phyloP scores from a whole-genome alignment of 129 eudicot genomes.

The Ambrosia artemisiifolia region DNA sequence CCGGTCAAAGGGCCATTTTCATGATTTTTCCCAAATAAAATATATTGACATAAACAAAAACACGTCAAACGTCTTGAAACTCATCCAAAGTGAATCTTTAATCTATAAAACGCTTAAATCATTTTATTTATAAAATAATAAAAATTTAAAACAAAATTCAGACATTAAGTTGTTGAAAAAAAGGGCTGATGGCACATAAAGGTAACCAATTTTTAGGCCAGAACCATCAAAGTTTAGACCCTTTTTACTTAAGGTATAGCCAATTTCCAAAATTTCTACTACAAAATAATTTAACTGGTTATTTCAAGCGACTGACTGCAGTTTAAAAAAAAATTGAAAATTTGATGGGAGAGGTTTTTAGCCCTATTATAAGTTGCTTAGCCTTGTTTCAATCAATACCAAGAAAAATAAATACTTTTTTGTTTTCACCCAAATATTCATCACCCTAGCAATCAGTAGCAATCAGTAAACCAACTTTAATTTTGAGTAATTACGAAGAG shows the following conservation, averaged over 20 bases:
- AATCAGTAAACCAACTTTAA: too few species aligned
- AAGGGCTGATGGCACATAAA: background rate
- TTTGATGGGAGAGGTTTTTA: background rate
- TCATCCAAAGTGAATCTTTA: background rate
- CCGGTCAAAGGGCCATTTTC: too few species aligned
- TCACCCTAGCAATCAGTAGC: too few species aligned
- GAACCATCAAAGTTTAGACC: background rate
- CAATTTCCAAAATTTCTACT: background rate
- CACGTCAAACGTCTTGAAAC: background rate
- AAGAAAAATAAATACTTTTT: too few species aligned
- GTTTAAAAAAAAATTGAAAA: background rate
- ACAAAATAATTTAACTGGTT: background rate
- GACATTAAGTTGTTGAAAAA: background rate
- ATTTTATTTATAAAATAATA: background rate
- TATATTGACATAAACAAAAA: background rate
- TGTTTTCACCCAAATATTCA: too few species aligned
- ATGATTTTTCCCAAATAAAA: too few species aligned
- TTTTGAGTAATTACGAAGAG: background rate
- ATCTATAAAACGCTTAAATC: background rate
- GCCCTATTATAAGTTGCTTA: too few species aligned
- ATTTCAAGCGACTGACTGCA: too few species aligned
- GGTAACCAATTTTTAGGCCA: too few species aligned
- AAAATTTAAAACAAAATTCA: background rate
- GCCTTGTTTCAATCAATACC: too few species aligned
- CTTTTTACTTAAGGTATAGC: background rate